These are phyloP conservation scores for Pleurotus eryngii DNA, from an alignment of 768 basidiomycete genomes.

Conservation along the genomic window DNA sequence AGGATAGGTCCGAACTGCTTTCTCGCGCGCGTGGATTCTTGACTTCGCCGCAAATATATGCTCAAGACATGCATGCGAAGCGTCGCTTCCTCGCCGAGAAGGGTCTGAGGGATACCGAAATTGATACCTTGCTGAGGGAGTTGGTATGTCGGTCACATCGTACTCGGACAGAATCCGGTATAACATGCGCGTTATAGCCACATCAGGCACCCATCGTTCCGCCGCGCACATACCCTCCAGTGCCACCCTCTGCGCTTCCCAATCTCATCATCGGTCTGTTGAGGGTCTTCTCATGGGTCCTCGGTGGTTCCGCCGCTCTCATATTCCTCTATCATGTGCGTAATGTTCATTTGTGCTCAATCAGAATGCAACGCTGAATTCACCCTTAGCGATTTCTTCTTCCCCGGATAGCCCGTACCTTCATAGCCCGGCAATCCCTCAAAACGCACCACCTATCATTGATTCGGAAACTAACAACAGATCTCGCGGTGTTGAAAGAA, in stretches of 20 bases:
- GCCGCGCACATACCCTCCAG: conserved; percentile 70
- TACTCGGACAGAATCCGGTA: no score
- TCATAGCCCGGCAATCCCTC: conserved; percentile 59
- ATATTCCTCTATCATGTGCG: conserved; percentile 67
- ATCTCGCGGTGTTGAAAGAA: conserved; percentile 52
- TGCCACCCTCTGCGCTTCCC: conserved; percentile 67
- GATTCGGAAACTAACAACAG: conserved; percentile 49
- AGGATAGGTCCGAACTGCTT: conserved; percentile 41
- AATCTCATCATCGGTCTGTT: conserved; percentile 58
- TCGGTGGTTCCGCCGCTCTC: conserved; percentile 57
- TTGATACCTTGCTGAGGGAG: conserved; percentile 55
- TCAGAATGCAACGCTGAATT: conserved; percentile 6
- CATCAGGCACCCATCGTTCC: conserved; percentile 50
- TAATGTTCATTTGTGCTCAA: conserved; percentile 2
- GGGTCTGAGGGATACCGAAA: conserved; percentile 60
- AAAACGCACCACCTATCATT: conserved; percentile 58
- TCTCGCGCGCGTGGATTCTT: conserved; percentile 63
- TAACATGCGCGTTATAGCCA: conserved; percentile 19
- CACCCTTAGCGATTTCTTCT: conserved; percentile 60
- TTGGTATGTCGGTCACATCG: conserved; percentile 35
- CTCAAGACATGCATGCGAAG: conserved; percentile 55
- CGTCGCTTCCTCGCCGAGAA: conserved; percentile 68
- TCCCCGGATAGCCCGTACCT: conserved; percentile 58
- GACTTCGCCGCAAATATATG: conserved; percentile 57
- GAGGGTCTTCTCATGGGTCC: conserved; percentile 64